Evolutionary conservation across 768 basidiomycete species (phyloP), one percentile per base, ranked within the genome.

Genomic region (Calocybe cyanea): DNA sequence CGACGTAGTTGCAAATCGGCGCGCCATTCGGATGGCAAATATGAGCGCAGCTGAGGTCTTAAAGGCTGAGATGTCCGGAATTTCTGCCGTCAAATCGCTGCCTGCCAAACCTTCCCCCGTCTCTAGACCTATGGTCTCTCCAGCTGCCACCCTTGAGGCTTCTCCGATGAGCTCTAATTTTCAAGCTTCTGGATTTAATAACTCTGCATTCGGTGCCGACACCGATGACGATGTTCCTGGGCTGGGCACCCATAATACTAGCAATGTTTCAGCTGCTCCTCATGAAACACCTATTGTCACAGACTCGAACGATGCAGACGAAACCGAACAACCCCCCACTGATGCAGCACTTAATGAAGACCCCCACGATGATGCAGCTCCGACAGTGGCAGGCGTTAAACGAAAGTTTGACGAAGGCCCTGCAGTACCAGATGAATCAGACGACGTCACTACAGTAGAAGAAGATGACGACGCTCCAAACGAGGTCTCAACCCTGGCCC

Each of bases 31-130:
- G 49, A 84, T 95, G 80, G 95, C 95, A 21, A 98, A 98, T 61
- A 81, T 98, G 82, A 91, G 83, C 70, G 95, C 95, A 36, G 94
- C 94, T 45, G 91, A 98, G 63, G 79, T 85, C 63, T 74, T 98
- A 57, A 94, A 91, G 68, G 92, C 91, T 41, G 91, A 97, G 65
- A 65, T 97, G 52, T 78, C 83, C 53, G 79, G 81, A 17, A 62
- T 73, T 50, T 62, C 72, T 46, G 72, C 71, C 50, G 73, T 76
- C 38, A 75, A 76, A 52, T 64, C 70, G 28, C 63, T 69, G 36
- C 66, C 70, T 43, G 58, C 68, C 43, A 69, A 68, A 52, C 58
- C 71, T 18, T 54, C 60, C 40, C 47, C 66, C 33, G 42, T 62
- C n/a, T 50, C 58, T 20, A 56, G 55, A 35, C 46, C 53, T 42